Evolutionary conservation across 2,329 filamentous ascomycete species (phyloP).

Genomic region (Curvularia verruculosa): DNA sequence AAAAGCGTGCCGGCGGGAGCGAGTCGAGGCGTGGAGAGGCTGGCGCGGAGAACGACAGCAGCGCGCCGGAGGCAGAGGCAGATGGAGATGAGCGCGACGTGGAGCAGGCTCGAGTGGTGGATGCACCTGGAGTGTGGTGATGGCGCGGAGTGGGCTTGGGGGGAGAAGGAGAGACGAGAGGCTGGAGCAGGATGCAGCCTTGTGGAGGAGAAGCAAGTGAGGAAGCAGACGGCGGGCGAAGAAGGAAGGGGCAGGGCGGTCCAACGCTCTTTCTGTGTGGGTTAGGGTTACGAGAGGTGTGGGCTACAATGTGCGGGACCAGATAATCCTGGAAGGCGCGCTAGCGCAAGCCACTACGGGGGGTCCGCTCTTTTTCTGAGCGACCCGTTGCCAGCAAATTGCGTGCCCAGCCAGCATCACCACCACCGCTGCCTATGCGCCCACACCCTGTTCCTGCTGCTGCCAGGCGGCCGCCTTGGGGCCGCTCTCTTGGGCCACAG

Average conservation of each 20-base stretch:
- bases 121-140: conserved; percentile 18
- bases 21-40: conserved; percentile 33
- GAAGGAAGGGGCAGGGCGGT: conserved; percentile 32
- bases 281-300: conserved; percentile 16
- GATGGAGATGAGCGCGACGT: conserved; percentile 16
- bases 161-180: conserved; percentile 8
- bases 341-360: conserved; percentile 21
- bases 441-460: conserved; percentile 8
- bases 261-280: conserved; percentile 32
- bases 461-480: conserved; percentile 4
- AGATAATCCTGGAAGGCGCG: conserved; percentile 7
- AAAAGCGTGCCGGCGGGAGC: conserved; percentile 17
- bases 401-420: conserved; percentile 21
- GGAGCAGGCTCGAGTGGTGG: conserved; percentile 5
- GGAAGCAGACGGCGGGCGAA: conserved; percentile 32
- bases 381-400: conserved; percentile 29
- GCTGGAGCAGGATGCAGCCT: conserved; percentile 22
- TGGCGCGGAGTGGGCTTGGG: conserved; percentile 20
- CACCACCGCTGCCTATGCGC: conserved; percentile 15
- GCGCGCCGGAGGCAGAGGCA: conserved; percentile 29
- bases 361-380: conserved; percentile 14
- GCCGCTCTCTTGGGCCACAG: neutral
- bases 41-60: conserved; percentile 34
- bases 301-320: conserved; percentile 15
- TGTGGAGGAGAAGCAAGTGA: conserved; percentile 31